Percentiles rank a stretch among this genome's conserved stretches.
phyloP scores from a whole-genome alignment of 192 early-diverging fungal genomes.

The Gonapodya prolifera region DNA sequence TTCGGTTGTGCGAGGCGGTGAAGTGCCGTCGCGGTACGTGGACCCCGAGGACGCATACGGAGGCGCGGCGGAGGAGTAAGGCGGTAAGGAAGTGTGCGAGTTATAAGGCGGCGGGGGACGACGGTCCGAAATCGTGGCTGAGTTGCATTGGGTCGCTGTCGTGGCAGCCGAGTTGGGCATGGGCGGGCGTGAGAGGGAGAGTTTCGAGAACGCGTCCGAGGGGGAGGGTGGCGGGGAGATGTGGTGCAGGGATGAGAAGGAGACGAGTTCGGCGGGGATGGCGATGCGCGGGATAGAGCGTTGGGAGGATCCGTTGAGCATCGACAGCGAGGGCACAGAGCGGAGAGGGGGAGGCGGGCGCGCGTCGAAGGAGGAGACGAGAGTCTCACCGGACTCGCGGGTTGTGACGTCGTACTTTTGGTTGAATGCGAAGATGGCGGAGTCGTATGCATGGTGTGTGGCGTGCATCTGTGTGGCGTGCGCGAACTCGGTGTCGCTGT shows the following conservation, averaged over 20 bases:
- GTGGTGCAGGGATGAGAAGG: background rate
- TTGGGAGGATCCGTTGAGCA: background rate
- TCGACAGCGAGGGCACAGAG: background rate
- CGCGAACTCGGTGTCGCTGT: too few species aligned
- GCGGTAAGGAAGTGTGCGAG: background rate
- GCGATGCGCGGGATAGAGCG: background rate
- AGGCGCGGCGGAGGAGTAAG: background rate
- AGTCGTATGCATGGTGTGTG: too few species aligned
- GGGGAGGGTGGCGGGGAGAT: background rate
- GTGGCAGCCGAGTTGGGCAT: background rate
- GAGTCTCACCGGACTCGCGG: too few species aligned
- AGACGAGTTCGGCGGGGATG: background rate
- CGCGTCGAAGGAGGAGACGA: too few species aligned
- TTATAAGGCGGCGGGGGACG: background rate
- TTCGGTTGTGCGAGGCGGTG: background rate
- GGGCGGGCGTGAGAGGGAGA: background rate
- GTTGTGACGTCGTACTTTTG: too few species aligned
- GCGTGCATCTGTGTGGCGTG: too few species aligned
- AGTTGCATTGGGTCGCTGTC: background rate
- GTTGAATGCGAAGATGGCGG: too few species aligned
- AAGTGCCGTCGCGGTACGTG: too few species aligned
- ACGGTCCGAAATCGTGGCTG: background rate
- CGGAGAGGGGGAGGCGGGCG: background rate
- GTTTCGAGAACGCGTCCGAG: background rate
- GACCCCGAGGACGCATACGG: background rate